Percentiles rank a stretch among this genome's conserved stretches.
These are phyloP conservation scores for Chaetomium cochliodes DNA, from an alignment of 495 filamentous ascomycete species.

Conservation along the genomic window DNA sequence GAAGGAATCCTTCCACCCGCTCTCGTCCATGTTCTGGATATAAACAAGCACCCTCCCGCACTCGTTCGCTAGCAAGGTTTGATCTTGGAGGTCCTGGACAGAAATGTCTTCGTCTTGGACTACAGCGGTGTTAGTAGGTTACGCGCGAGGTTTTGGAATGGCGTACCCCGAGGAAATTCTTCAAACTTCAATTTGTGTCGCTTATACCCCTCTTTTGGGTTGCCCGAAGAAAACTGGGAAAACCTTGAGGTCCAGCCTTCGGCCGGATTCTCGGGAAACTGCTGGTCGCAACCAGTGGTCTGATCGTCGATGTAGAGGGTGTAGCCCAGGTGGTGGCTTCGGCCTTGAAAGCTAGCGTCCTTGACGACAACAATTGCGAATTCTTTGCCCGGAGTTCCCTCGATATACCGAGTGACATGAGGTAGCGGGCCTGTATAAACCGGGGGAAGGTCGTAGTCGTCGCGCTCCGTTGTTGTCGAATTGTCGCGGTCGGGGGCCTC, in stretches of 20 bases:
- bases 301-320: background rate
- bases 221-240: background rate
- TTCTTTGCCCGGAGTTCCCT: constrained; percentile 16
- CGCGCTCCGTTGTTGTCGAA: background rate
- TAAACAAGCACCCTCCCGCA: too few relatives aligned
- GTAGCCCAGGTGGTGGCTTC: background rate
- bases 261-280: too few relatives aligned
- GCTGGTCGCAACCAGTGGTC: too few relatives aligned
- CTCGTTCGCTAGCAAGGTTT: too few relatives aligned
- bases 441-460: background rate
- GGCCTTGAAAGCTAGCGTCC: background rate
- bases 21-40: background rate
- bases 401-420: constrained; percentile 25
- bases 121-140: too few relatives aligned
- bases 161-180: background rate
- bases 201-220: background rate
- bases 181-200: background rate
- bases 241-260: too few relatives aligned
- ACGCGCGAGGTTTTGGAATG: too few relatives aligned
- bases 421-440: background rate
- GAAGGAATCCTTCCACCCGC: background rate
- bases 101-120: too few relatives aligned
- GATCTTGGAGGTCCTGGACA: too few relatives aligned
- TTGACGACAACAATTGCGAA: constrained; percentile 4
- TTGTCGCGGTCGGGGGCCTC: background rate